Evolutionary conservation across 768 basidiomycete species (phyloP), one percentile per base, ranked within the genome.

Genomic region (Tephrocybe rancida): DNA sequence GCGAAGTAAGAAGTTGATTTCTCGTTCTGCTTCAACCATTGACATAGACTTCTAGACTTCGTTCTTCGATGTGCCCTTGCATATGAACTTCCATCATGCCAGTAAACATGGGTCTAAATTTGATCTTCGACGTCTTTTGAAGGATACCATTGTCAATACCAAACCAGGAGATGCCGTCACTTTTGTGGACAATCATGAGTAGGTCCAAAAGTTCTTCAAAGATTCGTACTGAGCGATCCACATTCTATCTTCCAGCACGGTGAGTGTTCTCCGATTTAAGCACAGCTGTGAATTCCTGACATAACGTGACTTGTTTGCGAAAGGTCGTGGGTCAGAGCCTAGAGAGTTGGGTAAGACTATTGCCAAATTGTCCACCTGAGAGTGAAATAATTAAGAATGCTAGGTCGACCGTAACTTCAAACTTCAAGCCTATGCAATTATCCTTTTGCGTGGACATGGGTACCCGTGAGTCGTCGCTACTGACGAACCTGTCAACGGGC

Each of bases 141-240:
- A 87, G 47, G 75, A 80, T 42, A 88, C 90, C 1, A 67, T 98
- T 10, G 78, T 92, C 16, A 76, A 86, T 51, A 63, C 72, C 3
- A 80, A 83, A 55, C 93, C 95, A 2, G 73, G 79, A 24, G 90
- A 94, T 64, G 90, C 94, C 3, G 91, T 97, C 5, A 93, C 91
- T 0, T 93, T 93, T 62, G 91, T 93, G 6, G 91, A 94, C 61
- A 94, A 93, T 67, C 91, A 94, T 59, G 92, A 94, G 91, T 92
- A 57, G 70, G 87, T 71, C 32, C 47, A 32, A 24, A 32, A 49
- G 10, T 53, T 51, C 16, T 24, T 7, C 32, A 1, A 19, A 8
- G 9, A 19, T 18, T 27, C 22, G 18, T 2, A 16, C 8, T 5
- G 14, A 7, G 10, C 46, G 1, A 34, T 27, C 18, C 19, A 21